Evolutionary conservation across 805 yeast genomes (phyloP).

Genomic region (Candida sanyiensis): DNA sequence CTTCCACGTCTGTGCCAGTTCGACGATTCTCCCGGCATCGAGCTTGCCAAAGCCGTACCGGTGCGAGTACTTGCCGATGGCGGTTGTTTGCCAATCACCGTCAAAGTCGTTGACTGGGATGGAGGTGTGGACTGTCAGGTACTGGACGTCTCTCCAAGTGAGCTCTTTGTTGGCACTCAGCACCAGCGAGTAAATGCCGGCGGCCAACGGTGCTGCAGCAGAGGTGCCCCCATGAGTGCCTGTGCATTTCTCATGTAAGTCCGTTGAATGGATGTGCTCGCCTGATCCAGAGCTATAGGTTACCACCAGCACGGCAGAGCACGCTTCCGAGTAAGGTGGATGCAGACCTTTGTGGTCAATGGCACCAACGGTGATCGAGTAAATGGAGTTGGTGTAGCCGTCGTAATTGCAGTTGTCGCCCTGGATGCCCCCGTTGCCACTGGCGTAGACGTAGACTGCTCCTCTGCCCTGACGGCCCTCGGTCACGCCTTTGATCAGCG

Average conservation of each 20-base stretch:
- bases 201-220: constrained; percentile 98
- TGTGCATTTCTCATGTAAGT: constrained; percentile 63
- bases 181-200: constrained; percentile 86
- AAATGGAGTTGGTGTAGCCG: constrained; percentile 94
- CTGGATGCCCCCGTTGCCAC: constrained; percentile 83
- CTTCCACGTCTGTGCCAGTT: constrained; percentile 67
- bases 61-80: constrained; percentile 70
- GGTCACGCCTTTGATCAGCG: constrained; percentile 76
- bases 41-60: constrained; percentile 88
- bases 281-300: constrained; percentile 91
- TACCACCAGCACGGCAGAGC: constrained; percentile 91
- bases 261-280: constrained; percentile 86
- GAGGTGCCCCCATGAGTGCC: constrained; percentile 90
- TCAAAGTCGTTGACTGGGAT: constrained; percentile 61
- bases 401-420: constrained; percentile 95
- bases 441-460: constrained; percentile 87
- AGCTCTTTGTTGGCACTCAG: constrained; percentile 78
- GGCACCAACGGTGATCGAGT: constrained; percentile 92
- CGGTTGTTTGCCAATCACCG: constrained; percentile 69
- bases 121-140: constrained; percentile 67
- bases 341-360: constrained; percentile 82
- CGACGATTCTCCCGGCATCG: constrained; percentile 74
- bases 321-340: constrained; percentile 86
- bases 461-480: constrained; percentile 82
- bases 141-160: constrained; percentile 95